These are phyloP conservation scores for Trichoderma reesei DNA, from an alignment of 495 filamentous ascomycete genomes.

Conservation along the genomic window DNA sequence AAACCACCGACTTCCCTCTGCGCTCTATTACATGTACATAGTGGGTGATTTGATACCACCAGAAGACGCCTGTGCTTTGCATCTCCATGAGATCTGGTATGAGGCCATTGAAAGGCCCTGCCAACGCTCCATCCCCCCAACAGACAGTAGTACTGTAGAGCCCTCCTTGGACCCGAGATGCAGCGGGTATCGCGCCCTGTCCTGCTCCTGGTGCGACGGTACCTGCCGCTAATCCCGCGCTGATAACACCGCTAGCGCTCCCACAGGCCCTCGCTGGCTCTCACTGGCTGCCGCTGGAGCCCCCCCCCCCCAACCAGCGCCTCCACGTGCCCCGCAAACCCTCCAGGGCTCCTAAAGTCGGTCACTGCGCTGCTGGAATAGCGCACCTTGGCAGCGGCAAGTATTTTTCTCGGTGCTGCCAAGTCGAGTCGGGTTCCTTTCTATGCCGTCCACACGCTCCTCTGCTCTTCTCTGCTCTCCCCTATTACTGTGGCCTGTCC, in stretches of 20 bases:
- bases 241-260: neutral
- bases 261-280: neutral
- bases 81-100: too few species aligned
- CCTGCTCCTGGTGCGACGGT: neutral
- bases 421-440: too few species aligned
- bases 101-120: too few species aligned
- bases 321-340: constrained; percentile 2
- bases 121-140: neutral
- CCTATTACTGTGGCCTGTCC: neutral
- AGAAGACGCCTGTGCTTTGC: too few species aligned
- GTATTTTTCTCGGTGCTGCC: too few species aligned
- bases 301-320: neutral
- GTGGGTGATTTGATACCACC: too few species aligned
- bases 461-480: neutral
- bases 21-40: too few species aligned
- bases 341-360: neutral
- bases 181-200: neutral
- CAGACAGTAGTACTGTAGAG: neutral
- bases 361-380: neutral
- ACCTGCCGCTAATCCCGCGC: constrained; percentile 2
- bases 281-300: neutral
- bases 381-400: neutral
- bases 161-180: neutral
- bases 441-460: neutral
- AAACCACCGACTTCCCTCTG: too few species aligned